These are phyloP conservation scores for Phytophthora sp. DNA, from an alignment of 352 stramenopile species.

Conservation along the genomic window DNA sequence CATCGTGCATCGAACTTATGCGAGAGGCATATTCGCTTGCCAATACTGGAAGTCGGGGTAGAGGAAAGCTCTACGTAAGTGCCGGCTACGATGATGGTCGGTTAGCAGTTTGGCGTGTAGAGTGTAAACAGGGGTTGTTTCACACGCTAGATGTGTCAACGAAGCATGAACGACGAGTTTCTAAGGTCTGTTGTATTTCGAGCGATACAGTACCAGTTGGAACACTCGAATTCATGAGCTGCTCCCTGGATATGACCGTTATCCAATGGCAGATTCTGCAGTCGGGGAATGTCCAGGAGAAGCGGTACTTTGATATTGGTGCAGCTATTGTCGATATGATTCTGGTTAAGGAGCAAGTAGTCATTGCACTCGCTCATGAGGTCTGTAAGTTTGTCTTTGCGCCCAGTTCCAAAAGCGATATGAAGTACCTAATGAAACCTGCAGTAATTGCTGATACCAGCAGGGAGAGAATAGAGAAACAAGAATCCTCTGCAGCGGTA, in stretches of 20 bases:
- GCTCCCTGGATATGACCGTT: conserved; percentile 70
- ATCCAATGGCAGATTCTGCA: conserved; percentile 55
- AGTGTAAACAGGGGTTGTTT: conserved; percentile 21
- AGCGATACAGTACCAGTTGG: not conserved
- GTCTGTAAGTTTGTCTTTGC: conserved; percentile 41
- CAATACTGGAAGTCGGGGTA: not conserved
- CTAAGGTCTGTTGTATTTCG: conserved; percentile 32
- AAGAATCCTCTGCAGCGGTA: too few relatives aligned
- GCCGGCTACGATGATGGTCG: conserved; percentile 68
- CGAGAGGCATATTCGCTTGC: not conserved
- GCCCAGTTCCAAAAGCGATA: conserved; percentile 2
- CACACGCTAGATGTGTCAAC: conserved; percentile 32
- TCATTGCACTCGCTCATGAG: conserved; percentile 48
- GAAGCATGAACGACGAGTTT: conserved; percentile 52
- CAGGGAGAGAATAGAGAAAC: too few relatives aligned
- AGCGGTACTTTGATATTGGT: conserved; percentile 70
- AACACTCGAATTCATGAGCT: conserved; percentile 41
- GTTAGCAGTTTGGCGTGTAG: conserved; percentile 46
- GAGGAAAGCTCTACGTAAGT: conserved; percentile 5
- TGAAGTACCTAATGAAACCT: conserved; percentile 14
- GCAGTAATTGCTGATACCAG: not conserved
- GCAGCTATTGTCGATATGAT: conserved; percentile 52
- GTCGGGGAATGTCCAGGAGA: conserved; percentile 40
- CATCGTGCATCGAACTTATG: conserved; percentile 49
- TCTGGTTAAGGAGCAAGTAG: conserved; percentile 26